Base-by-base conservation (phyloP, 805 yeast genomes). In the Nakazawaea wyomingensis region DNA sequence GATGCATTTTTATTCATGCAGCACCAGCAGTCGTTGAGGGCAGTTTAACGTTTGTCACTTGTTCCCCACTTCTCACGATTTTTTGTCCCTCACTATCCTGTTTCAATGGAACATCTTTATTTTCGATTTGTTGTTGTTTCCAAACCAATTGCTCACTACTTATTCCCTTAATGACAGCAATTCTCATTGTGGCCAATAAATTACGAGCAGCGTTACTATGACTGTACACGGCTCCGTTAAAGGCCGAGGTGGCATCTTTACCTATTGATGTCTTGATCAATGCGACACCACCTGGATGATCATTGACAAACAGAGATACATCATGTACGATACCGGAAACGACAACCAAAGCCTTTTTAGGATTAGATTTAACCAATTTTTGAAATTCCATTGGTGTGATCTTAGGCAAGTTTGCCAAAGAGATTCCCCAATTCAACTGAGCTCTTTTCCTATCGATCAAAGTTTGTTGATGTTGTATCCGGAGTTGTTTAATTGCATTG, bases 171-270 rank as follows among this genome's bases (percentile, higher is more conserved):
- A 85, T 69, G 20, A 85, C 90, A 1, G 95, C 96, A 13, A 90
- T 82, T 55, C 98, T 74, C 97, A 90, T 88, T 1, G 96, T 90
- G 2, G 96, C 95, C 47, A 90, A 68, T 47, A 90, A 64, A 62
- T 90, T 90, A 56, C 83, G 85, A 1, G 96, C 97, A 0, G 97
- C 97, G 45, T 91, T 88, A 53, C 93, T 84, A 61, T 90, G 98
- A 44, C 79, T 78, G 64, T 90, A 90, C 10, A 90, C 97, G 3
- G 96, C 97, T 18, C 98, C 97, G 60, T 83, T 88, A 62, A 90
- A 90, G 2, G 95, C 96, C 40, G 85, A 80, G 3, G 97, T 89
- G 7, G 96, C 96, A 60, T 90, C 97, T 60, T 85, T 86, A 10
- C 97, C 97, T 45, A 86, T 81, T 2, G 95, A 85, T 0, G 93